phyloP scores from a whole-genome alignment of 2,329 filamentous ascomycete genomes.

The Neopestalotiopsis clavispora region DNA sequence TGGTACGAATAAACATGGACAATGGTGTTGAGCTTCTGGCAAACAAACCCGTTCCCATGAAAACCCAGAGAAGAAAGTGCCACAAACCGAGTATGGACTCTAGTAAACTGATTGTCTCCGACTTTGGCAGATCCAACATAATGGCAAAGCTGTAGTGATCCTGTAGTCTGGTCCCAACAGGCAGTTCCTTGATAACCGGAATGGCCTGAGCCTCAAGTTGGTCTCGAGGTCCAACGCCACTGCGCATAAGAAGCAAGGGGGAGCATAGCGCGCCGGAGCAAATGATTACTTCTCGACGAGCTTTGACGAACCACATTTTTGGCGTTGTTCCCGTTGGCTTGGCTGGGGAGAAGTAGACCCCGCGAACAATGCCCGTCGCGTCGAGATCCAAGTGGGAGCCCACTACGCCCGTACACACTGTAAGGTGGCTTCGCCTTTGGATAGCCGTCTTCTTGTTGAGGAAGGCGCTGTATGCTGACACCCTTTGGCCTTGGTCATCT shows the following conservation, averaged over 20 bases:
- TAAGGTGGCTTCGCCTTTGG: conserved; percentile 23
- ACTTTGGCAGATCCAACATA: conserved; percentile 30
- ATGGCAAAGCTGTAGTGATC: conserved; percentile 36
- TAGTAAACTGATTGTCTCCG: conserved; percentile 30
- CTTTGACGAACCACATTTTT: conserved; percentile 17
- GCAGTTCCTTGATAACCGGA: conserved; percentile 28
- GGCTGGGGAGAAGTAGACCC: conserved; percentile 32
- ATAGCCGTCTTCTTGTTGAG: conserved; percentile 29
- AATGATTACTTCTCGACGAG: conserved; percentile 29
- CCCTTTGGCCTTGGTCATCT: conserved; percentile 27
- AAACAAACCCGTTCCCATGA: conserved; percentile 34
- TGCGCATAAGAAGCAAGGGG: conserved; percentile 38
- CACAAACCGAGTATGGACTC: conserved; percentile 30
- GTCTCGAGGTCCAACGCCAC: conserved; percentile 35
- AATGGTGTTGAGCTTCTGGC: conserved; percentile 19
- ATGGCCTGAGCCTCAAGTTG: conserved; percentile 28
- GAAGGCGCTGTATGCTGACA: conserved; percentile 34
- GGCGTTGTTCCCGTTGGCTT: conserved; percentile 26
- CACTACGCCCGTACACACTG: conserved; percentile 35
- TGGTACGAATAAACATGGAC: conserved; percentile 31
- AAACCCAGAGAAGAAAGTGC: conserved; percentile 34
- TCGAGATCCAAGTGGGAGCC: conserved; percentile 34
- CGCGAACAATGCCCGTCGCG: conserved; percentile 25
- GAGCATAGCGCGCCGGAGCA: conserved; percentile 34
- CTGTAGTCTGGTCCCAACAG: conserved; percentile 31